Evolutionary conservation across 306 rosid species (phyloP).

Genomic region (Coriaria nepalensis): DNA sequence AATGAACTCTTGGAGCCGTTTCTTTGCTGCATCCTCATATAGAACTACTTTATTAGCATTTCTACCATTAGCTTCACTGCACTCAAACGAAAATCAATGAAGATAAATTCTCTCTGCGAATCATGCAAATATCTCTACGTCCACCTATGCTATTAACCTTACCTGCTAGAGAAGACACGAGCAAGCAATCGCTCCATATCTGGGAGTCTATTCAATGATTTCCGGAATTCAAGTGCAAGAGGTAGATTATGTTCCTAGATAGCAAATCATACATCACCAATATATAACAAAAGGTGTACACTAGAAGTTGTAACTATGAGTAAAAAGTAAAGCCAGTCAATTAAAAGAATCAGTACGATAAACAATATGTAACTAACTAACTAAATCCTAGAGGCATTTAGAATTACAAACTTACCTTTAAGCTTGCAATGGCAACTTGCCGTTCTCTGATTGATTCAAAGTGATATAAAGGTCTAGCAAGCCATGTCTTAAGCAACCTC

Average conservation of each 20-base stretch:
- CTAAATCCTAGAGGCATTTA: not conserved
- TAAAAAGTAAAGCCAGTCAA: not conserved
- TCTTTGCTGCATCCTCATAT: slow-evolving; percentile 86
- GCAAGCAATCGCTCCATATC: slow-evolving; percentile 91
- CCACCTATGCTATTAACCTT: slow-evolving; percentile 13
- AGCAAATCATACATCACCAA: slow-evolving; percentile 18
- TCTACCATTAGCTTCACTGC: slow-evolving; percentile 81
- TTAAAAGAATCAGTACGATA: too few relatives aligned
- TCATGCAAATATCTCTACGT: slow-evolving; percentile 8
- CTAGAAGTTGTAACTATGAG: not conserved
- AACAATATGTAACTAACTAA: too few relatives aligned
- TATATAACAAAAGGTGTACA: not conserved
- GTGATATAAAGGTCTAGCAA: slow-evolving; percentile 77
- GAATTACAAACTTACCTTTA: slow-evolving; percentile 41
- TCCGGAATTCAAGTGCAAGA: slow-evolving; percentile 54
- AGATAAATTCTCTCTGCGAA: slow-evolving; percentile 17
- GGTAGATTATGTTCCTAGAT: slow-evolving; percentile 68
- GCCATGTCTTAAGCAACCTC: slow-evolving; percentile 86
- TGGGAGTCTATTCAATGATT: slow-evolving; percentile 47
- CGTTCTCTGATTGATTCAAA: slow-evolving; percentile 64
- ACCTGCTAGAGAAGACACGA: slow-evolving; percentile 63
- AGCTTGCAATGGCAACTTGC: slow-evolving; percentile 65
- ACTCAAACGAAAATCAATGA: slow-evolving; percentile 16
- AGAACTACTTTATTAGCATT: slow-evolving; percentile 71
- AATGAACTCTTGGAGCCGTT: slow-evolving; percentile 70